These are phyloP conservation scores for Cystofilobasidium ferigula DNA, from an alignment of 768 basidiomycete species.

Conservation along the genomic window DNA sequence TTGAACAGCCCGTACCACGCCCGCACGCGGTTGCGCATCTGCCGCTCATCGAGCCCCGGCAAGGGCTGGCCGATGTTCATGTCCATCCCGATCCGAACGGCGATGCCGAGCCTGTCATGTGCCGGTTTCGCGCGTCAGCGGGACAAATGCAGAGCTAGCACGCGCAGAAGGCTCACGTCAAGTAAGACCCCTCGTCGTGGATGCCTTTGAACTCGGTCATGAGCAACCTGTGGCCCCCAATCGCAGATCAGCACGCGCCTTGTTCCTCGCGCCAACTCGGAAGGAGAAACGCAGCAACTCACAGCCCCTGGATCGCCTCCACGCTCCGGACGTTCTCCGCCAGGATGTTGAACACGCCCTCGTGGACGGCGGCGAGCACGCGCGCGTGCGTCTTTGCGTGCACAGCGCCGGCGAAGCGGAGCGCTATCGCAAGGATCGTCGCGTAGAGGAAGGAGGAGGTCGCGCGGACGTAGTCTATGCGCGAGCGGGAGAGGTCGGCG, in stretches of 20 bases:
- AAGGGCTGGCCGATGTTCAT: not conserved
- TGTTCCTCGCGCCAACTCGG: no score
- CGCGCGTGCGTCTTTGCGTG: not conserved
- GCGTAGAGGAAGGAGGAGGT: conserved; percentile 7
- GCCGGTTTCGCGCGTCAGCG: not conserved
- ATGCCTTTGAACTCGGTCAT: conserved; percentile 3
- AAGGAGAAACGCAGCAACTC: not conserved
- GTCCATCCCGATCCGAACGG: conserved; percentile 11
- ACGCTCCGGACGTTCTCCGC: not conserved
- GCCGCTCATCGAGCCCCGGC: not conserved
- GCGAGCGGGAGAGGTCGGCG: not conserved
- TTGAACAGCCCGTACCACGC: conserved; percentile 3
- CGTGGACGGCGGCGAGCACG: not conserved
- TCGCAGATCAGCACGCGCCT: no score
- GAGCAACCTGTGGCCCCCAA: not conserved
- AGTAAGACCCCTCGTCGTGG: not conserved
- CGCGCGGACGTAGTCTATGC: conserved; percentile 2
- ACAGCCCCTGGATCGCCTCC: not conserved
- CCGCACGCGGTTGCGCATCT: not conserved
- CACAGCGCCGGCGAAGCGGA: conserved; percentile 5
- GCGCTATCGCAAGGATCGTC: conserved; percentile 2
- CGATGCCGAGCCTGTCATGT: conserved; percentile 9
- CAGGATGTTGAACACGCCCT: not conserved
- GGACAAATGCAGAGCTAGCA: no score
- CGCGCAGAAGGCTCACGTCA: not conserved